Base-by-base conservation (phyloP, 1,139 yeast genomes). In the Pichiaceae sp. region DNA sequence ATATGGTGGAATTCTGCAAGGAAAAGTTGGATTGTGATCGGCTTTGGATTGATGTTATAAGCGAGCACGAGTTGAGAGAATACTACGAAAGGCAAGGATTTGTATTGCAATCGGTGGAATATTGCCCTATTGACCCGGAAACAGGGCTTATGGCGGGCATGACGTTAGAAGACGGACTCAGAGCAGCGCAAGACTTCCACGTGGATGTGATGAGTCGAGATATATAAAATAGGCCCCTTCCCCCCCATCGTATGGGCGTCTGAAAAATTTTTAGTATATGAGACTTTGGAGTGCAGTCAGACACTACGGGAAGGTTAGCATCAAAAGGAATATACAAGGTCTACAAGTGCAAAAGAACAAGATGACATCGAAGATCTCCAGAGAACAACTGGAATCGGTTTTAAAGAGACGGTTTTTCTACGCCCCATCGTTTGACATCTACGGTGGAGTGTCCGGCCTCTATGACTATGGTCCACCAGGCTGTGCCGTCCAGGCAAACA, bases 381-480 rank as follows among this genome's bases (percentile, higher is more conserved):
- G 97, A 63, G 97, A 89, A 47, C 69, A 77, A 45, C 70, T 93
- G 54, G 99, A 93, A 62, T 82, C 84, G 60, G 84, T 89, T 39
- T 70, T 93, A 53, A 91, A 89, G 63, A 81, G 96, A 64, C 77
- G 99, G 61, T 93, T 93, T 69, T 93, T 93, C 66, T 91, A 76
- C 59, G 96, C 97, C 28, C 98, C 98, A 46, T 80, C 97, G 32
- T 93, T 93, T 57, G 98, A 93, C 59, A 78, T 91, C 46, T 93
- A 93, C 59, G 98, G 98, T 49, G 98, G 98, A 60, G 97, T 93
- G 36, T 85, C 96, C 38, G 99, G 99, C 48, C 72, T 93, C 42
- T 93, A 86, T 62, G 99, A 93, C 62, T 93, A 87, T 58, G 99
- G 99, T 65, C 99, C 99, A 44, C 96, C 98, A 60, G 98, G 98